These are phyloP conservation scores for Candida palmyrensis DNA, from an alignment of 805 yeast genomes.

Conservation along the genomic window DNA sequence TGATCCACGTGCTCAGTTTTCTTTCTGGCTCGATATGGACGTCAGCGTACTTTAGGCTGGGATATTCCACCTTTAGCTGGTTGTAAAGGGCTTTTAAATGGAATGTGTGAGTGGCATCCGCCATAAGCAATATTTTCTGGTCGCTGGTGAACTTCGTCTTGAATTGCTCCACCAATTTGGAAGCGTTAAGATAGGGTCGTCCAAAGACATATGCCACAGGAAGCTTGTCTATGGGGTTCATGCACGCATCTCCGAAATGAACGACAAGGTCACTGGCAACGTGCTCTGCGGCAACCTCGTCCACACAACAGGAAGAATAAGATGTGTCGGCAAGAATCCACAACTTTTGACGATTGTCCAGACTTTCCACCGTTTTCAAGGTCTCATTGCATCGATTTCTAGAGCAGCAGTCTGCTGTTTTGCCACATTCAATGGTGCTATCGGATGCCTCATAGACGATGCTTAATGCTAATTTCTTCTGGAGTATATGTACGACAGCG, in stretches of 20 bases:
- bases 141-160: conserved; percentile 30
- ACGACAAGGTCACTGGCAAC: conserved; percentile 79
- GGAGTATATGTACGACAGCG: conserved; percentile 54
- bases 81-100: conserved; percentile 37
- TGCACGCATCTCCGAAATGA: conserved; percentile 94
- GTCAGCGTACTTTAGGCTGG: conserved; percentile 29
- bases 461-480: conserved; percentile 21
- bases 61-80: conserved; percentile 23
- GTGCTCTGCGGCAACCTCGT: conserved; percentile 95
- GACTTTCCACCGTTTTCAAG: conserved; percentile 3
- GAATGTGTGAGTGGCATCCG: conserved; percentile 64
- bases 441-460: conserved; percentile 5
- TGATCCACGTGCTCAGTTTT: conserved; percentile 30
- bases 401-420: not conserved
- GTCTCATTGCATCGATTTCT: conserved; percentile 1
- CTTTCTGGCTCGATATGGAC: conserved; percentile 16
- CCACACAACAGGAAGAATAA: conserved; percentile 92
- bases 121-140: conserved; percentile 57
- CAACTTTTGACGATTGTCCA: conserved; percentile 30
- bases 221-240: conserved; percentile 70
- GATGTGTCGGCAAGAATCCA: conserved; percentile 95
- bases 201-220: conserved; percentile 81
- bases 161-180: conserved; percentile 34
- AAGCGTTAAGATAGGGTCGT: conserved; percentile 49
- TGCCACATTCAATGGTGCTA: conserved; percentile 4